phyloP scores from a whole-genome alignment of 257 asterid genomes.

The Scutellaria baicalensis region DNA sequence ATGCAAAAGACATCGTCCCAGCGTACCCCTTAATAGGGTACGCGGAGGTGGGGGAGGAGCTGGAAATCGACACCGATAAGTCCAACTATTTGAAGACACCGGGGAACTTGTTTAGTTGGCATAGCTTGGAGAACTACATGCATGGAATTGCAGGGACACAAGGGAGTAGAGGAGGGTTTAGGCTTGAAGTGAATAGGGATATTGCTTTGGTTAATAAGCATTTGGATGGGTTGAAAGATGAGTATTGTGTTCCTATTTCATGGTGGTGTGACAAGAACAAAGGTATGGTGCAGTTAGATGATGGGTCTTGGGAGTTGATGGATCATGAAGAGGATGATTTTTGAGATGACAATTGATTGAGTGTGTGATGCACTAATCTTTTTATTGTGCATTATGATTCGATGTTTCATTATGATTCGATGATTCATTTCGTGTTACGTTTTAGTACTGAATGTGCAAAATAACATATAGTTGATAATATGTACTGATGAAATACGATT shows the following conservation, averaged over 20 bases:
- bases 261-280: constrained; percentile 68
- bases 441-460: not conserved
- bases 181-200: constrained; percentile 45
- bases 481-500: no score
- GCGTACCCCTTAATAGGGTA: constrained; percentile 41
- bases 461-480: not conserved
- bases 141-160: constrained; percentile 80
- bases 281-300: constrained; percentile 75
- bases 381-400: not conserved
- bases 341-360: not conserved
- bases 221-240: constrained; percentile 44
- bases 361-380: no score
- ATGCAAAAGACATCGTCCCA: constrained; percentile 52
- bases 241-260: constrained; percentile 40
- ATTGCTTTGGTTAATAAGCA: constrained; percentile 51
- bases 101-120: constrained; percentile 38
- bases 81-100: constrained; percentile 53
- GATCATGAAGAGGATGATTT: constrained; percentile 41
- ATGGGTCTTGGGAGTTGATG: constrained; percentile 67
- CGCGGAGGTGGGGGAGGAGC: constrained; percentile 59
- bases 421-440: not conserved
- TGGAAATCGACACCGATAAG: constrained; percentile 42
- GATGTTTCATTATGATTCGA: not conserved
- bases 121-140: constrained; percentile 55
- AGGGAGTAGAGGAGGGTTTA: constrained; percentile 47